These are phyloP conservation scores for Aspergillus ellipticus DNA, from an alignment of 495 filamentous ascomycete genomes.

Conservation along the genomic window DNA sequence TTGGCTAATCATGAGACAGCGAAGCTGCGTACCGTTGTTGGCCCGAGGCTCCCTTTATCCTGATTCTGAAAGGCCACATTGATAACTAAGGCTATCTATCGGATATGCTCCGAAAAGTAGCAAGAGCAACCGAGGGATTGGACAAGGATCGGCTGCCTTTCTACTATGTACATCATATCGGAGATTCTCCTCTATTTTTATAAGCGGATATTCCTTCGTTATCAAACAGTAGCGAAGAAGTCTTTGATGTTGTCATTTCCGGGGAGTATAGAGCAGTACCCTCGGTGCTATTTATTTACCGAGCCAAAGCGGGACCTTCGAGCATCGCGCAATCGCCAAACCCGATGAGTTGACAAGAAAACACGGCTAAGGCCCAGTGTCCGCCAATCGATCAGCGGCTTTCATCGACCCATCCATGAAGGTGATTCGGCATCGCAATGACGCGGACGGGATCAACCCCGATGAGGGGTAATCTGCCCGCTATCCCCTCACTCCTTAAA, in stretches of 20 bases:
- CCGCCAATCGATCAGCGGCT: not conserved
- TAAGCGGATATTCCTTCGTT: too few relatives aligned
- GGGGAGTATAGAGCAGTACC: not conserved
- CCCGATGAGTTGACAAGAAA: not conserved
- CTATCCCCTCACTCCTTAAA: not conserved
- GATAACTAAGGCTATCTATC: too few relatives aligned
- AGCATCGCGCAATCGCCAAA: constrained; percentile 1
- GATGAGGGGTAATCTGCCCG: constrained; percentile 14
- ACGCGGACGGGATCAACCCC: not conserved
- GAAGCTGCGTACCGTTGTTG: too few relatives aligned
- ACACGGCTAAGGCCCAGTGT: not conserved
- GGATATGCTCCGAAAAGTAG: too few relatives aligned
- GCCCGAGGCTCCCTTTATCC: too few relatives aligned
- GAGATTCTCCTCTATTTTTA: too few relatives aligned
- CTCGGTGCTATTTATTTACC: not conserved
- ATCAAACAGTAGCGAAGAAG: too few relatives aligned
- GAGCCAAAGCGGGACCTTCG: not conserved
- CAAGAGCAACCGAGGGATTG: too few relatives aligned
- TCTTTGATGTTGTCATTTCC: not conserved
- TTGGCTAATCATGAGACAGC: too few relatives aligned
- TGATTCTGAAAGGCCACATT: too few relatives aligned
- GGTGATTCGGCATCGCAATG: not conserved
- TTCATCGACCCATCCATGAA: not conserved
- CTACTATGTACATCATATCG: too few relatives aligned
- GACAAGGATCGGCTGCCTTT: too few relatives aligned